phyloP scores from a whole-genome alignment of 2,329 filamentous ascomycete genomes.

The Annulohypoxylon truncatum region DNA sequence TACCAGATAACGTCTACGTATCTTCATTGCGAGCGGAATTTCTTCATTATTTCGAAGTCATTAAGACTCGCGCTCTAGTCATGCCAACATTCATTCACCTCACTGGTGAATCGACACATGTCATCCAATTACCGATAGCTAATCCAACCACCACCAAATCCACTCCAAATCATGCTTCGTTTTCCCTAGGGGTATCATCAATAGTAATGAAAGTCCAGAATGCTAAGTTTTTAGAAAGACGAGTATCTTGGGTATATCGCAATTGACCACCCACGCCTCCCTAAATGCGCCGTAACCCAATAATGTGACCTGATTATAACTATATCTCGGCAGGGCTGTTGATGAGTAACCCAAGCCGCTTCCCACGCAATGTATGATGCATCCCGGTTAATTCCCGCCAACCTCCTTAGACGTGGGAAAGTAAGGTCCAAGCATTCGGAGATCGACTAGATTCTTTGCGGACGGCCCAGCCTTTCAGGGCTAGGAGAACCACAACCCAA shows the following conservation, averaged over 20 bases:
- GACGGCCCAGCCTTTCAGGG: conserved; percentile 88
- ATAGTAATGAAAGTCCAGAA: conserved; percentile 47
- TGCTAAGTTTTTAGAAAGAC: conserved; percentile 29
- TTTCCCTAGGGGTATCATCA: conserved; percentile 50
- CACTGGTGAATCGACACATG: background rate
- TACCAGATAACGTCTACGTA: background rate
- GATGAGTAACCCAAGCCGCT: background rate
- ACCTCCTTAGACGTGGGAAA: conserved; percentile 33
- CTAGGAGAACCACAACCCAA: conserved; percentile 80
- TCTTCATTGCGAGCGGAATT: background rate
- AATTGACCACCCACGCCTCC: conserved; percentile 21
- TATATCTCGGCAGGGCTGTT: background rate
- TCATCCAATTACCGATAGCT: background rate
- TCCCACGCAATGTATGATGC: conserved; percentile 21
- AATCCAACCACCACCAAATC: conserved; percentile 18
- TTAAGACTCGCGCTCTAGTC: background rate
- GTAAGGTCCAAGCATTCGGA: conserved; percentile 33
- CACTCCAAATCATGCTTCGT: conserved; percentile 21
- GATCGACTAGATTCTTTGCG: conserved; percentile 55
- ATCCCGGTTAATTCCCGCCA: background rate
- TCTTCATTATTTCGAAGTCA: background rate
- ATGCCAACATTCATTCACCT: background rate
- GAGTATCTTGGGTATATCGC: conserved; percentile 38
- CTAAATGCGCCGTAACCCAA: conserved; percentile 40
- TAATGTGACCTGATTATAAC: conserved; percentile 14